A percentile compares a stretch with the other conserved stretches of the same genome.
Conservation (phyloP, 768 basidiomycete genomes). For the Lepiota venenata region DNA sequence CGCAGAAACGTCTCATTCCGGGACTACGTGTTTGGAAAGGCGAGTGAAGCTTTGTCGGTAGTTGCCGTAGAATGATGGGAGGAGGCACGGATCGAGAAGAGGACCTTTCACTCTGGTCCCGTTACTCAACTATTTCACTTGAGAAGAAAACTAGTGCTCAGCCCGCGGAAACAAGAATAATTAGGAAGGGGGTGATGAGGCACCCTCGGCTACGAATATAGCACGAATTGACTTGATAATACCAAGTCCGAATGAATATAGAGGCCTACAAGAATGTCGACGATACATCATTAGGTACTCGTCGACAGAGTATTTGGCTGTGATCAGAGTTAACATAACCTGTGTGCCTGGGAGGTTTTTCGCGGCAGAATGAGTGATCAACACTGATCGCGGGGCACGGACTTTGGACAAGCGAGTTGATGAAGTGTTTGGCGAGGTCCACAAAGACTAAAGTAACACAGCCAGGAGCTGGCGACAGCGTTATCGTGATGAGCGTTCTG, state of each 20-base stretch:
- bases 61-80: not conserved
- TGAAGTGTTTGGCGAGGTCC: constrained; percentile 5
- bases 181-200: not conserved
- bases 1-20: not conserved
- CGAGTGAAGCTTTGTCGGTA: not conserved
- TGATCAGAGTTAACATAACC: not conserved
- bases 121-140: not conserved
- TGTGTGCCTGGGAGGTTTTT: constrained; percentile 1
- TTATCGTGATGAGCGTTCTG: not conserved
- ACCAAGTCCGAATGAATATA: no score
- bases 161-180: constrained; percentile 6
- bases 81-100: not conserved
- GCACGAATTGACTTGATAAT: not conserved
- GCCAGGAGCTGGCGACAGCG: constrained; percentile 6
- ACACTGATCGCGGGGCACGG: constrained; percentile 8
- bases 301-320: no score
- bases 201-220: constrained; percentile 2
- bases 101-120: not conserved
- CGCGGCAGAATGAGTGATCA: not conserved
- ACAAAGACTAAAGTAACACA: constrained; percentile 9
- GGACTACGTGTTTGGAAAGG: not conserved
- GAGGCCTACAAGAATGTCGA: no score
- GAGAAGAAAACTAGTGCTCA: not conserved
- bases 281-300: no score
- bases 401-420: constrained; percentile 10